Evolutionary conservation across 805 yeast genomes (phyloP).

Genomic region (Myxozyma sirexii): DNA sequence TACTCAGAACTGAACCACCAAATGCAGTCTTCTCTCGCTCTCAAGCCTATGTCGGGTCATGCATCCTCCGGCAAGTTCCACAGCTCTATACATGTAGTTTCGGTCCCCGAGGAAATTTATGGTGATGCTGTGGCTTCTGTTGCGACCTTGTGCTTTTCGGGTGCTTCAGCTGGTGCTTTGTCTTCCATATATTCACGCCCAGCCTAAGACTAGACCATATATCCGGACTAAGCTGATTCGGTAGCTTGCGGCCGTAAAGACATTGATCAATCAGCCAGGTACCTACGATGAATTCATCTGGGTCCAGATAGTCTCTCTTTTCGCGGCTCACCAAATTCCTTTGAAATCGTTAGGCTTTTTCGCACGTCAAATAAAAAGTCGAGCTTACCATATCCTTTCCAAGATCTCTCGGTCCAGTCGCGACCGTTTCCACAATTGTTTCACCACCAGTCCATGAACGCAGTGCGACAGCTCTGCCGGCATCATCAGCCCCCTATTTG

Average conservation of each 20-base stretch:
- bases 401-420: conserved; percentile 65
- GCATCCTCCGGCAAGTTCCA: neutral
- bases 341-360: neutral
- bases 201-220: conserved; percentile 78
- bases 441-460: conserved; percentile 54
- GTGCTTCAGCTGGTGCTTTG: conserved; percentile 11
- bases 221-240: conserved; percentile 62
- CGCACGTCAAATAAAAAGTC: neutral
- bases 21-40: neutral
- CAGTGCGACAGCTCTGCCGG: conserved; percentile 21
- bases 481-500: conserved; percentile 64
- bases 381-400: conserved; percentile 60
- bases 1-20: too few relatives aligned
- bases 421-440: conserved; percentile 80
- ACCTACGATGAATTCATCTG: conserved; percentile 88
- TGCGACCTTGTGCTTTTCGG: conserved; percentile 5
- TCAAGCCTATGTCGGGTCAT: neutral
- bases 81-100: neutral
- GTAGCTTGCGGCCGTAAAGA: conserved; percentile 88
- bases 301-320: conserved; percentile 71
- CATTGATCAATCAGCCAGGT: conserved; percentile 98
- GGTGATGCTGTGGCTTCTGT: neutral
- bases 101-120: conserved; percentile 4
- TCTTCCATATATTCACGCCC: conserved; percentile 39
- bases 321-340: conserved; percentile 55